Conservation (phyloP, 106 monocot species). For the Apostasia ramifera region DNA sequence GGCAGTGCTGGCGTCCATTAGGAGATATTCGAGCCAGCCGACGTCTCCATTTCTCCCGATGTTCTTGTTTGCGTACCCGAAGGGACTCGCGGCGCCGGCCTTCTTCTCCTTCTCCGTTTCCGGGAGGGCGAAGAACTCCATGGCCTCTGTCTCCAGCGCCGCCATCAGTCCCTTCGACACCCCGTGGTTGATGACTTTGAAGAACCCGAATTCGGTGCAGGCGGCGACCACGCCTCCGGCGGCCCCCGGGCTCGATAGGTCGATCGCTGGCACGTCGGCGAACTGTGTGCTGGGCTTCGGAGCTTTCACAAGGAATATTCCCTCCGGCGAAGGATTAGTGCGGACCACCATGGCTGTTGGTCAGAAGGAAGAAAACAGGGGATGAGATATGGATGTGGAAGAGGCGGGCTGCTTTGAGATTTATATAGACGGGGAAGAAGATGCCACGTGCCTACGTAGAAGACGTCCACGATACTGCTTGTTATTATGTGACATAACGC, state of each 20-base stretch:
- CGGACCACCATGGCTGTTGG: slow-evolving; percentile 39
- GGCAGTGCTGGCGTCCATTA: slow-evolving; percentile 23
- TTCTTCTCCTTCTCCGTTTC: slow-evolving; percentile 40
- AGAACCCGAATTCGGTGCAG: slow-evolving; percentile 70
- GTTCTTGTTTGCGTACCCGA: slow-evolving; percentile 59
- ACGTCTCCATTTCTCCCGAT: slow-evolving; percentile 65
- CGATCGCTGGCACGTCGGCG: slow-evolving; percentile 22
- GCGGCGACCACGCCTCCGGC: slow-evolving; percentile 27
- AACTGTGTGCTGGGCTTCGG: not conserved
- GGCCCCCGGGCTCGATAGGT: slow-evolving; percentile 22
- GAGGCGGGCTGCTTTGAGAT: too few relatives aligned
- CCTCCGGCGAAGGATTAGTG: slow-evolving; percentile 19
- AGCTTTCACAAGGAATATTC: slow-evolving; percentile 21
- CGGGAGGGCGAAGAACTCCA: slow-evolving; percentile 49
- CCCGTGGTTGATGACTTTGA: slow-evolving; percentile 68
- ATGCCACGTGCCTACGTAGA: too few relatives aligned
- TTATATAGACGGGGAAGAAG: too few relatives aligned
- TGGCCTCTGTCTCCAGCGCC: slow-evolving; percentile 36
- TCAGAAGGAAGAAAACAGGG: slow-evolving; percentile 1
- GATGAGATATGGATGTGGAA: too few relatives aligned
- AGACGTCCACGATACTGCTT: too few relatives aligned
- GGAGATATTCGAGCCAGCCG: slow-evolving; percentile 78
- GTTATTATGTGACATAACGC: too few relatives aligned
- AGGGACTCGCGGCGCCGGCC: slow-evolving; percentile 11
- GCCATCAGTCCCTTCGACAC: slow-evolving; percentile 24